phyloP scores from a whole-genome alignment of 768 basidiomycete species.

The Trametes meyenii region DNA sequence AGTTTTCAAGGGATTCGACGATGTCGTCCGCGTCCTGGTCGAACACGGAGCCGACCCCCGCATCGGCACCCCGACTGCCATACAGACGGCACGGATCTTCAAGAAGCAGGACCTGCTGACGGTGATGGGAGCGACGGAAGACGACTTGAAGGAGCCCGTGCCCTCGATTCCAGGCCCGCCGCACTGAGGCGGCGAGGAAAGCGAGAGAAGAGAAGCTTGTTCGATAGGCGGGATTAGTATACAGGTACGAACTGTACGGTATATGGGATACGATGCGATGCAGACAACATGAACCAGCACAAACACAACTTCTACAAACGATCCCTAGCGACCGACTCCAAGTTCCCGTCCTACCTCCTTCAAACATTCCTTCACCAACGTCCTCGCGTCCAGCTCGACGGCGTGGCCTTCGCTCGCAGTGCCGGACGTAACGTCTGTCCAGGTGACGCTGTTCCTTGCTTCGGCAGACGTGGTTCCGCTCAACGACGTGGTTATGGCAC shows the following conservation, averaged over 20 bases:
- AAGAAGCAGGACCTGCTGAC: slow-evolving; percentile 56
- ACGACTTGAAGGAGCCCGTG: slow-evolving; percentile 44
- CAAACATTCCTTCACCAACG: slow-evolving; percentile 67
- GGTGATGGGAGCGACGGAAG: slow-evolving; percentile 60
- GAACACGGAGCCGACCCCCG: slow-evolving; percentile 61
- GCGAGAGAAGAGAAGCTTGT: background rate
- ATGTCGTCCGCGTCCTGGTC: slow-evolving; percentile 59
- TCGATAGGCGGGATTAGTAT: slow-evolving; percentile 4
- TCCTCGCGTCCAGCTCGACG: slow-evolving; percentile 64
- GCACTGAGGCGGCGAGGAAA: background rate
- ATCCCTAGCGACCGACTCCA: slow-evolving; percentile 45
- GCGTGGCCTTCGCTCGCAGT: slow-evolving; percentile 31
- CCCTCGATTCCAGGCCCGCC: slow-evolving; percentile 29
- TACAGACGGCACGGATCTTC: slow-evolving; percentile 72
- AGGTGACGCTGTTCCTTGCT: slow-evolving; percentile 16
- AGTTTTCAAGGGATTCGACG: slow-evolving; percentile 72
- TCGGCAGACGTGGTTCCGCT: slow-evolving; percentile 3
- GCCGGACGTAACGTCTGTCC: slow-evolving; percentile 19
- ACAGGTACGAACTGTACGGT: background rate
- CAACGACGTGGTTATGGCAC: background rate
- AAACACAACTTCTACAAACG: background rate
- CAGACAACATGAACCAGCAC: background rate
- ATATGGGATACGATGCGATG: background rate
- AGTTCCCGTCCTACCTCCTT: slow-evolving; percentile 75
- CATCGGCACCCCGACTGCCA: slow-evolving; percentile 65